These are phyloP conservation scores for Tolypocladium ophioglossoides DNA, from an alignment of 2,329 filamentous ascomycete species.

Conservation along the genomic window DNA sequence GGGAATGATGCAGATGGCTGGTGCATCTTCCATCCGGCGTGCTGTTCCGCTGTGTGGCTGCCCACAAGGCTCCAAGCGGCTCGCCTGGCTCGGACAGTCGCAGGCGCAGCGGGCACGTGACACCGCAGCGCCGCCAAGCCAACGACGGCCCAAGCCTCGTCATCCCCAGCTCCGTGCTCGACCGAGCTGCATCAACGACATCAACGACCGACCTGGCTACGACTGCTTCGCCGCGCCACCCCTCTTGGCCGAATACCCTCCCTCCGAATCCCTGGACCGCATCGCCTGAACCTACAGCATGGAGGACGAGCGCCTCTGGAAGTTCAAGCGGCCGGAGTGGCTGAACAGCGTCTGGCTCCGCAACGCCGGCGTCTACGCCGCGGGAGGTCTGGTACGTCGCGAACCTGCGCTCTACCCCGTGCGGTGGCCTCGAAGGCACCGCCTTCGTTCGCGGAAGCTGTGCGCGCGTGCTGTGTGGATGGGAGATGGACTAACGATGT, in stretches of 20 bases:
- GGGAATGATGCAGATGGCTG: no score
- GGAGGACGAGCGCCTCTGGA: slow-evolving; percentile 58
- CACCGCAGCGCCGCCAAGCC: background rate
- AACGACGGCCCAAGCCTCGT: background rate
- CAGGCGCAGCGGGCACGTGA: background rate
- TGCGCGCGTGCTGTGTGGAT: background rate
- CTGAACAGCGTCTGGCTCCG: slow-evolving; percentile 53
- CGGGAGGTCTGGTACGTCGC: slow-evolving; percentile 49
- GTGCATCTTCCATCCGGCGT: no score
- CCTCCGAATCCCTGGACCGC: background rate
- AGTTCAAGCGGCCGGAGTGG: slow-evolving; percentile 57
- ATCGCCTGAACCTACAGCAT: slow-evolving; percentile 23
- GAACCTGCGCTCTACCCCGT: background rate
- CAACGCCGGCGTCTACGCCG: slow-evolving; percentile 51
- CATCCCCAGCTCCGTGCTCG: background rate
- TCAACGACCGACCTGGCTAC: background rate
- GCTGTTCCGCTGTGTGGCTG: no score
- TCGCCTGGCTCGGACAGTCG: no score
- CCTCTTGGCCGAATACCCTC: background rate
- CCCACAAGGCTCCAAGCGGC: no score
- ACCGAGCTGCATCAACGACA: background rate
- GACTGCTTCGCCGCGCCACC: background rate
- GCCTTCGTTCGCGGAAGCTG: background rate
- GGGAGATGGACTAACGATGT: background rate
- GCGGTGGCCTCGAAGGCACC: background rate